Base-by-base conservation (phyloP, 768 basidiomycete genomes). In the Lentinula sp. region DNA sequence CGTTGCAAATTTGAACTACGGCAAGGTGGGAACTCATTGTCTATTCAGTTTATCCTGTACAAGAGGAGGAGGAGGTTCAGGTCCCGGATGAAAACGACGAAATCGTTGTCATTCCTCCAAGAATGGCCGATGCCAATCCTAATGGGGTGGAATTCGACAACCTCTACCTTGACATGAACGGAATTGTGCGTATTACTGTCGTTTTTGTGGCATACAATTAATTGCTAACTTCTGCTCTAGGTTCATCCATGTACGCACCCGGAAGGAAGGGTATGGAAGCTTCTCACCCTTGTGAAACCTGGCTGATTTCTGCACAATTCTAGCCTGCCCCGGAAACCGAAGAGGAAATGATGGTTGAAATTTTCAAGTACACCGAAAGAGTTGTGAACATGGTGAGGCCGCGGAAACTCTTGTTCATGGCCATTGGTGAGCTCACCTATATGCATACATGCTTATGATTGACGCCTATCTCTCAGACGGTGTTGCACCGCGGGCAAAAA, bases 171-270 rank as follows among this genome's bases (percentile, higher is more conserved):
- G 96, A 99, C 71, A 98, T 99, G 97, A 99, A 99, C 72, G 97
- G 93, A 66, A 98, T 98, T 72, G 97, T 93, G 66, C 65, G 88
- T 77, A 18, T n/a, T 48, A 35, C 64, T 20, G 13, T 42, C 18
- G 49, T n/a, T 42, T 35, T 43, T 10, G 52, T 54, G 10, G 48
- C 43, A 9, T 18, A 46, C 41, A 57, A 54, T 54, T 13, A 57
- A 54, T 54, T 13, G 67, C 48, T 52, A 37, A 32, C 43, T 28
- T 37, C 16, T 62, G 35, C 57, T 28, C 20, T 55, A 93, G 91
- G 91, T 99, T 10, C 97, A 99, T 74, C 97, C 97, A 0, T 98
- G 97, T 83, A 99, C 97, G 0, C 97, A 99, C 71, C 97, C 97
- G 0, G 97, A 98, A 74, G 96, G 95, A 69, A 95, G 91, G 81